Evolutionary conservation across 148 eudicot species (phyloP).

Genomic region (Selenicereus undatus): DNA sequence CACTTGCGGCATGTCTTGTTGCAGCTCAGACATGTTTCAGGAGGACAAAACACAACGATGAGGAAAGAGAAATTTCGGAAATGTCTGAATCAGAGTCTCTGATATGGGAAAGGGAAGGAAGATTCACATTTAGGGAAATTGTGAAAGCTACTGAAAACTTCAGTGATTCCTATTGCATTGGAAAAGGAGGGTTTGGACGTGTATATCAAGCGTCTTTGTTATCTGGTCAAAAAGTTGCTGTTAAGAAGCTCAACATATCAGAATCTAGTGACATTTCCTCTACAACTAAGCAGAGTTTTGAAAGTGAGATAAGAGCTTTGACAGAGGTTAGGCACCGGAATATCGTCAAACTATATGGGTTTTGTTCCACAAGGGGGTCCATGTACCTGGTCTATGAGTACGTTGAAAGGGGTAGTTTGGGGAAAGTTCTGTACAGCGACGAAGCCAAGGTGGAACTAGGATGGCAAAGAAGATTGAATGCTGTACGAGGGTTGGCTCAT

Average conservation of each 20-base stretch:
- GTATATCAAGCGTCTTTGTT: slow-evolving; percentile 61
- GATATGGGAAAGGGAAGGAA: slow-evolving; percentile 70
- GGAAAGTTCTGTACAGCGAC: slow-evolving; percentile 42
- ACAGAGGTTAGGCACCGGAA: slow-evolving; percentile 76
- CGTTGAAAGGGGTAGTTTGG: slow-evolving; percentile 68
- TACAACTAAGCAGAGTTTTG: slow-evolving; percentile 48
- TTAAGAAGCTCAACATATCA: slow-evolving; percentile 58
- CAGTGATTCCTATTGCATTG: slow-evolving; percentile 57
- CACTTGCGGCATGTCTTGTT: slow-evolving; percentile 34
- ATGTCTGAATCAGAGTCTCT: slow-evolving; percentile 34
- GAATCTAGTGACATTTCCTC: slow-evolving; percentile 45
- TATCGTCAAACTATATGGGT: slow-evolving; percentile 69
- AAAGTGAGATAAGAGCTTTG: slow-evolving; percentile 68
- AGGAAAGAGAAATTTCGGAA: slow-evolving; percentile 24
- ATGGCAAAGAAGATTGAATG: slow-evolving; percentile 58
- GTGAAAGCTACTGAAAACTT: slow-evolving; percentile 64
- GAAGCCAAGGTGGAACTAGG: slow-evolving; percentile 39
- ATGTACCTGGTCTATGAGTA: slow-evolving; percentile 78
- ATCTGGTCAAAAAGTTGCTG: slow-evolving; percentile 58
- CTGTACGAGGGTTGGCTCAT: slow-evolving; percentile 69
- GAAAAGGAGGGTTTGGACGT: slow-evolving; percentile 77
- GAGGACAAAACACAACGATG: slow-evolving; percentile 19
- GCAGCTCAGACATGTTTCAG: slow-evolving; percentile 16
- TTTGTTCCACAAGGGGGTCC: slow-evolving; percentile 42
- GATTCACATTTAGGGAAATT: slow-evolving; percentile 57